Conservation (phyloP, 257 asterid species). For the Gentiana dahurica region DNA sequence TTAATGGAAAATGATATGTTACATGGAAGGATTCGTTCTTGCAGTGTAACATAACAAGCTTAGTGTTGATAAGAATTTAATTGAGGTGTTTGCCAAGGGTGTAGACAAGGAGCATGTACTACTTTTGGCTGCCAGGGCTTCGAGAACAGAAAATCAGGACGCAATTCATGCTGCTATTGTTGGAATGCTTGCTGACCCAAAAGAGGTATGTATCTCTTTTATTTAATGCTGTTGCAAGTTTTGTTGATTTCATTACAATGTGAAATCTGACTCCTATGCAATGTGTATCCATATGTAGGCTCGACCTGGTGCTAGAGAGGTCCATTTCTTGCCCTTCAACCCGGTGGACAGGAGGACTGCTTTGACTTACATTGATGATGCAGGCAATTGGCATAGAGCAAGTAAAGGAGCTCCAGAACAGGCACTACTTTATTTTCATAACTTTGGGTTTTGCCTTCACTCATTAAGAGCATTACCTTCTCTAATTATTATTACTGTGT, state of each 20-base stretch:
- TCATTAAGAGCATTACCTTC: not conserved
- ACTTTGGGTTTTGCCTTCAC: conserved; percentile 5
- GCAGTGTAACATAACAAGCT: conserved; percentile 33
- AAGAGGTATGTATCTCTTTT: conserved; percentile 45
- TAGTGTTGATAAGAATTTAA: conserved; percentile 66
- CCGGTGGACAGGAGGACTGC: conserved; percentile 99
- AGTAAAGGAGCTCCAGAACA: conserved; percentile 99
- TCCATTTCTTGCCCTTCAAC: conserved; percentile 89
- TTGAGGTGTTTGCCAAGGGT: conserved; percentile 80
- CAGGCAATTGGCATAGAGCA: conserved; percentile 85
- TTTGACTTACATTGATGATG: conserved; percentile 66
- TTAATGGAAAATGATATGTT: no score
- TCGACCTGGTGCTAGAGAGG: conserved; percentile 75
- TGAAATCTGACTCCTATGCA: not conserved
- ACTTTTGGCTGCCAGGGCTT: conserved; percentile 87
- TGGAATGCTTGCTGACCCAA: conserved; percentile 92
- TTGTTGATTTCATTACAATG: not conserved
- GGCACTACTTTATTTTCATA: conserved; percentile 20
- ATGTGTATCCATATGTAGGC: conserved; percentile 36
- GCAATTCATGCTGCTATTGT: conserved; percentile 95
- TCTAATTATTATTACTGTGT: conserved; percentile 1
- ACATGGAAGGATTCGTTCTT: no score
- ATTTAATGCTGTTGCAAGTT: not conserved
- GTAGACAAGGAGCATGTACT: conserved; percentile 71
- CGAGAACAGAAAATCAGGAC: conserved; percentile 87